Evolutionary conservation across 1,284 basidiomycete genomes (phyloP).

Genomic region (Malassezia sympodialis): DNA sequence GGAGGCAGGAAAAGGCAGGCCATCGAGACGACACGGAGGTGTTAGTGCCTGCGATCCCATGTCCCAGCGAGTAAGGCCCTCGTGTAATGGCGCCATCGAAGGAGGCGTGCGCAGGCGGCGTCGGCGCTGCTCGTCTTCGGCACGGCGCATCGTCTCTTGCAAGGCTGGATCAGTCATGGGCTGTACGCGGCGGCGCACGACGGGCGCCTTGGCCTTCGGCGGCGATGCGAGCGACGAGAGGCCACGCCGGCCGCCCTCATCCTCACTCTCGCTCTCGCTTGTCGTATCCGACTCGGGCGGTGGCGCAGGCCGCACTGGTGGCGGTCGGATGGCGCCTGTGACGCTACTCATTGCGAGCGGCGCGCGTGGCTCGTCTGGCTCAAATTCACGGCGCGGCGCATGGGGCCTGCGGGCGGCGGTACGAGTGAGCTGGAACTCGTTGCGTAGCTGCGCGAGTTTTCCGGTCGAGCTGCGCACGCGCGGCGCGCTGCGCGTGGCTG

Average conservation of each 20-base stretch:
- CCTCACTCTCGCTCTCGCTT: conserved; percentile 49
- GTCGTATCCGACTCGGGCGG: conserved; percentile 5
- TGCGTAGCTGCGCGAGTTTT: conserved; percentile 28
- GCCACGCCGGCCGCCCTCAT: conserved; percentile 54
- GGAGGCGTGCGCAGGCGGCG: conserved; percentile 67
- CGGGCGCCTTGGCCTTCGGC: conserved; percentile 50
- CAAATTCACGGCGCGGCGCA: conserved; percentile 19
- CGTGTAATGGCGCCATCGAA: conserved; percentile 69
- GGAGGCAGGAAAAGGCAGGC: conserved; percentile 51
- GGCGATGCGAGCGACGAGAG: conserved; percentile 42
- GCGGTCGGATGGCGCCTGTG: conserved; percentile 23
- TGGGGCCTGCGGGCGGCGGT: conserved; percentile 22
- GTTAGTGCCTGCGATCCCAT: conserved; percentile 59
- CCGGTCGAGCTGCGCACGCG: conserved; percentile 12
- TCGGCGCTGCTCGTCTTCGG: conserved; percentile 29
- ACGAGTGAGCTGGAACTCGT: conserved; percentile 26
- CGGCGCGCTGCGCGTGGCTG: conserved; percentile 17
- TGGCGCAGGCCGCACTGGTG: conserved; percentile 14
- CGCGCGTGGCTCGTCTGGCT: conserved; percentile 26
- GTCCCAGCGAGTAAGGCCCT: conserved; percentile 74
- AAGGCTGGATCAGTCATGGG: conserved; percentile 54
- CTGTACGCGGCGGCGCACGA: conserved; percentile 58
- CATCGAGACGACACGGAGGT: conserved; percentile 46
- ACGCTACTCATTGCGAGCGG: conserved; percentile 34
- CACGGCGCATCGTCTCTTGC: conserved; percentile 23